A percentile compares a stretch with the other conserved stretches of the same genome.
Evolutionary conservation across 345 rosid species (phyloP).

Genomic region (Melastoma malabathricum): DNA sequence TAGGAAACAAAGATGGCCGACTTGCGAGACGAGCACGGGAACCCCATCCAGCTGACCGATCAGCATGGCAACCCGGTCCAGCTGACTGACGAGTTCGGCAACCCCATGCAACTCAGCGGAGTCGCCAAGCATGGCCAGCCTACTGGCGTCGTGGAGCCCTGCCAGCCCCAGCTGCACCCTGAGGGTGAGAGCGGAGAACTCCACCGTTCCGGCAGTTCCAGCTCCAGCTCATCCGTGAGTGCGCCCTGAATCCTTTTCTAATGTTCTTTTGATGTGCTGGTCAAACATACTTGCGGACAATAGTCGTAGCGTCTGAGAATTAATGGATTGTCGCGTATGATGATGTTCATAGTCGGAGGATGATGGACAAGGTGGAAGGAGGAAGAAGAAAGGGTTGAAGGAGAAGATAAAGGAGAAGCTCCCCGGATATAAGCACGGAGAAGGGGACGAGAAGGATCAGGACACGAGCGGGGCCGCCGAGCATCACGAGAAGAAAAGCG

Average conservation of each 20-base stretch:
- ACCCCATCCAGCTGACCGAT: slow-evolving; percentile 32
- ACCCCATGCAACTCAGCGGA: slow-evolving; percentile 47
- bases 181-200: slow-evolving; percentile 3
- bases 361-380: slow-evolving; percentile 67
- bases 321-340: too few species aligned
- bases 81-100: slow-evolving; percentile 50
- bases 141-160: neutral
- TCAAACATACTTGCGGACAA: too few species aligned
- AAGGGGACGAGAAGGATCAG: slow-evolving; percentile 19
- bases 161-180: slow-evolving; percentile 1
- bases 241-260: too few species aligned
- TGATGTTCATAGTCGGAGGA: slow-evolving; percentile 34
- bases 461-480: slow-evolving; percentile 2
- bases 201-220: slow-evolving; percentile 10
- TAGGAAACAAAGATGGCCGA: slow-evolving; percentile 28
- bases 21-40: slow-evolving; percentile 36
- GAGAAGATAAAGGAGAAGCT: slow-evolving; percentile 67
- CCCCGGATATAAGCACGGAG: slow-evolving; percentile 21
- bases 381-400: slow-evolving; percentile 65
- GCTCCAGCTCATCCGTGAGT: slow-evolving; percentile 13
- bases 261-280: too few species aligned
- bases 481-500: slow-evolving; percentile 48
- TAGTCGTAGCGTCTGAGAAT: neutral
- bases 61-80: slow-evolving; percentile 23
- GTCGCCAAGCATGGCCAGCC: slow-evolving; percentile 20